Conservation (phyloP, 202 grass and related monocot genomes). For the Hordeum pubiflorum region DNA sequence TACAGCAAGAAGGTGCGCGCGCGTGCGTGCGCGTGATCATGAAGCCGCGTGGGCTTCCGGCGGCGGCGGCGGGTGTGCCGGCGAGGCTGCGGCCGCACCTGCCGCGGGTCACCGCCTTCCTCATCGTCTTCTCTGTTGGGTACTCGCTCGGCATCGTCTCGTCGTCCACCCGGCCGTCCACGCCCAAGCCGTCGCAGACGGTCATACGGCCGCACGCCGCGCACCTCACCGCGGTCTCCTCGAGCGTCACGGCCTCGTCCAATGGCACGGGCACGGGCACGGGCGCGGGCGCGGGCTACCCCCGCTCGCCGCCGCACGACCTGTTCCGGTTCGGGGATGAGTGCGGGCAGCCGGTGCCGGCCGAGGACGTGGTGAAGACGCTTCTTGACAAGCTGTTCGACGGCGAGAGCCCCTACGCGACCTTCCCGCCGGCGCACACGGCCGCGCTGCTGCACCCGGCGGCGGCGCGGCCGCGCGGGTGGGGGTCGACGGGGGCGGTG, state of each 20-base stretch:
- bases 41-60: slow-evolving; percentile 33
- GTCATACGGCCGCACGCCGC: slow-evolving; percentile 19
- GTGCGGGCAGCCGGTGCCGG: slow-evolving; percentile 43
- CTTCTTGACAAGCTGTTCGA: slow-evolving; percentile 58
- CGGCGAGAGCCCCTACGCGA: slow-evolving; percentile 58
- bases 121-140: slow-evolving; percentile 60
- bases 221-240: slow-evolving; percentile 6
- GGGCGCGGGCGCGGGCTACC: neutral
- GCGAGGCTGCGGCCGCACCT: slow-evolving; percentile 41
- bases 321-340: slow-evolving; percentile 58
- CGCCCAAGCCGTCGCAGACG: slow-evolving; percentile 22
- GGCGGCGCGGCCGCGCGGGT: slow-evolving; percentile 48
- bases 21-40: slow-evolving; percentile 7
- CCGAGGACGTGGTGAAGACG: slow-evolving; percentile 43
- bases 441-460: slow-evolving; percentile 53
- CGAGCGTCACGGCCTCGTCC: neutral
- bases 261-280: neutral
- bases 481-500: slow-evolving; percentile 84
- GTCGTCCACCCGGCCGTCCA: slow-evolving; percentile 22
- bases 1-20: no score
- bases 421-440: slow-evolving; percentile 52
- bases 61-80: neutral
- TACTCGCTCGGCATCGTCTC: slow-evolving; percentile 65
- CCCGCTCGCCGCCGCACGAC: slow-evolving; percentile 44
- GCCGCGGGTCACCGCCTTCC: slow-evolving; percentile 22